Percentiles rank a stretch among this genome's conserved stretches.
Conservation (phyloP, 1,284 basidiomycete species). For the Mycena sp. region DNA sequence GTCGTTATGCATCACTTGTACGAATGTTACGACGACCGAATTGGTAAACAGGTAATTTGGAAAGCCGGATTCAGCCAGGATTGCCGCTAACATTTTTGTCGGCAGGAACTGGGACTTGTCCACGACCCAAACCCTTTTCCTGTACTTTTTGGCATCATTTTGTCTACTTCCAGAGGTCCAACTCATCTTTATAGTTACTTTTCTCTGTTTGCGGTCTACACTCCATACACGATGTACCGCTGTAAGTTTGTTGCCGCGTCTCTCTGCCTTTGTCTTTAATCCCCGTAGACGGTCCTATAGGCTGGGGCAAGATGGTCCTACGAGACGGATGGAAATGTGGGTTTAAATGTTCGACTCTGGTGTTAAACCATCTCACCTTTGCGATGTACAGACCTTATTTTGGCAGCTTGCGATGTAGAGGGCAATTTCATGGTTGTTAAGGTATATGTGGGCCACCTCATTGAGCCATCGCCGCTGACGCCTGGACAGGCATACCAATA, state of each 20-base stretch:
- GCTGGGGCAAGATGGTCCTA: conserved; percentile 77
- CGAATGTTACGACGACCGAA: conserved; percentile 85
- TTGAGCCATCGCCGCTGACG: neutral
- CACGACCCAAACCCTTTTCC: conserved; percentile 83
- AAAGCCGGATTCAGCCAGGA: conserved; percentile 57
- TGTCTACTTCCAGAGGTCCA: neutral
- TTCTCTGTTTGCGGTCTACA: conserved; percentile 77
- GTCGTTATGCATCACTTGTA: conserved; percentile 86
- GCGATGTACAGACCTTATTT: conserved; percentile 66
- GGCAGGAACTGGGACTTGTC: conserved; percentile 76
- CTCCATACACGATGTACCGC: conserved; percentile 87
- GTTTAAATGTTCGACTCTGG: too few species aligned
- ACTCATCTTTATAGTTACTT: conserved; percentile 69
- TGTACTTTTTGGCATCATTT: conserved; percentile 57
- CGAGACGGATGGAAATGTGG: conserved; percentile 88
- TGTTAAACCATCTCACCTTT: too few species aligned
- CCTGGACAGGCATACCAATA: conserved; percentile 77
- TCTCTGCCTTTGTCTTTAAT: neutral
- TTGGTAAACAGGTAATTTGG: conserved; percentile 52
- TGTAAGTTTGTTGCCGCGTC: conserved; percentile 54
- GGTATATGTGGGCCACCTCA: conserved; percentile 41
- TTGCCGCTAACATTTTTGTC: conserved; percentile 68
- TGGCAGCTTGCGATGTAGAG: conserved; percentile 84
- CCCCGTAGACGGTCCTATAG: conserved; percentile 74
- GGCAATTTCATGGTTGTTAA: conserved; percentile 88